Conservation (phyloP, 306 rosid genomes). For the Lathyrus sativus region DNA sequence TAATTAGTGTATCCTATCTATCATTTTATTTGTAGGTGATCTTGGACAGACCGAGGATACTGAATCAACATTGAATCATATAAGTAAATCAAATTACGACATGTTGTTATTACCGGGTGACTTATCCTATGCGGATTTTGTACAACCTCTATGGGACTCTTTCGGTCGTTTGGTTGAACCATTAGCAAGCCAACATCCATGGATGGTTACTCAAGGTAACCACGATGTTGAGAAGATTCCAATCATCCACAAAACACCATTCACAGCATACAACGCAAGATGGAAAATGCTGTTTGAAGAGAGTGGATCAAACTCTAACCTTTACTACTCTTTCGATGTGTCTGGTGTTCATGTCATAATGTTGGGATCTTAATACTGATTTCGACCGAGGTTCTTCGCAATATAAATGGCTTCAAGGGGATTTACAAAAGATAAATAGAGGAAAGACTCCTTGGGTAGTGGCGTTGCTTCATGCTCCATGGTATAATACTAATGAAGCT, state of each 20-base stretch:
- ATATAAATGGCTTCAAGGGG: slow-evolving; percentile 64
- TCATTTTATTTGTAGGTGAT: slow-evolving; percentile 54
- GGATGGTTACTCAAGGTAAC: slow-evolving; percentile 95
- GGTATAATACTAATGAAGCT: slow-evolving; percentile 80
- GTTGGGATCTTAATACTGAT: slow-evolving; percentile 81
- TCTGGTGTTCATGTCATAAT: slow-evolving; percentile 80
- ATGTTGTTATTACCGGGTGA: slow-evolving; percentile 83
- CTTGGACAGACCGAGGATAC: slow-evolving; percentile 95
- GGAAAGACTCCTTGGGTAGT: slow-evolving; percentile 65
- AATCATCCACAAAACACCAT: slow-evolving; percentile 26
- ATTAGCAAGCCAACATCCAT: slow-evolving; percentile 76
- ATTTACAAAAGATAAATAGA: slow-evolving; percentile 58
- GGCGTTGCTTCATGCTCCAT: slow-evolving; percentile 76
- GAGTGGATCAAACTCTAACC: slow-evolving; percentile 77
- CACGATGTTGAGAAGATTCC: slow-evolving; percentile 76
- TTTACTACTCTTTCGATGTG: slow-evolving; percentile 77
- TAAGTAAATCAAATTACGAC: slow-evolving; percentile 59
- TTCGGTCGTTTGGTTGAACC: slow-evolving; percentile 80
- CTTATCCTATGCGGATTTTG: slow-evolving; percentile 57
- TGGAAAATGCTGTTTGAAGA: slow-evolving; percentile 80
- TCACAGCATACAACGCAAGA: slow-evolving; percentile 82
- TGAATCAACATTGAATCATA: slow-evolving; percentile 55
- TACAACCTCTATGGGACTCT: slow-evolving; percentile 68
- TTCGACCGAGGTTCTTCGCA: slow-evolving; percentile 57
- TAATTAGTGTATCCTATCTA: too few relatives aligned